Percentiles rank a stretch among this genome's conserved stretches.
Conservation (phyloP, 2,329 filamentous ascomycete species). For the Colletotrichum gloeosporioides region DNA sequence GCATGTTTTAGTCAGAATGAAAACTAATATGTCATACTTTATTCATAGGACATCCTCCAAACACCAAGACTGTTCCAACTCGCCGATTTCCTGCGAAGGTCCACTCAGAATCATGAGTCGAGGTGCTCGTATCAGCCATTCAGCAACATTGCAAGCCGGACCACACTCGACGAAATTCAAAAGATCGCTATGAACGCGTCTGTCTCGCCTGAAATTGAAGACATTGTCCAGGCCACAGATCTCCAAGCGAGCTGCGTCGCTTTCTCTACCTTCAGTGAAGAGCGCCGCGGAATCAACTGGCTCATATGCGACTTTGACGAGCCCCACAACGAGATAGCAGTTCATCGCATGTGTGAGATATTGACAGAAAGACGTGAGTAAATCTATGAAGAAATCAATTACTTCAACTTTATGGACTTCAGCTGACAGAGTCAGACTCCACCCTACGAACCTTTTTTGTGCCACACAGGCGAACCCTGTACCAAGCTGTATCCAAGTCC, state of each 20-base stretch:
- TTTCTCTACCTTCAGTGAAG: neutral
- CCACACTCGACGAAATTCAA: neutral
- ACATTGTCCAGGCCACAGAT: neutral
- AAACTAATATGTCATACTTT: neutral
- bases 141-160: neutral
- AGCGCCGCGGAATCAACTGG: slow-evolving; percentile 4
- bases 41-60: neutral
- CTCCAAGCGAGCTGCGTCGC: neutral
- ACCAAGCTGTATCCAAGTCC: slow-evolving; percentile 51
- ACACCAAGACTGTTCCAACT: neutral
- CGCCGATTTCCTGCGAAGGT: neutral
- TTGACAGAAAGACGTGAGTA: neutral
- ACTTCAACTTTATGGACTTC: accelerated
- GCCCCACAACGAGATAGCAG: neutral
- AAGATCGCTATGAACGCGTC: neutral
- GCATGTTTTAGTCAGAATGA: neutral
- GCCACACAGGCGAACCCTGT: slow-evolving; percentile 48
- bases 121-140: neutral
- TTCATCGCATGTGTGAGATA: neutral
- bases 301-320: neutral
- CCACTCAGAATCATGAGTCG: neutral
- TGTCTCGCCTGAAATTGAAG: neutral
- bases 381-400: no score
- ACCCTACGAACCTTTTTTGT: slow-evolving; percentile 61
- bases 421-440: neutral